Evolutionary conservation across 169 alveolate genomes (phyloP), one percentile per base, ranked within the genome.

Genomic region (Plasmodium knowlesi): DNA sequence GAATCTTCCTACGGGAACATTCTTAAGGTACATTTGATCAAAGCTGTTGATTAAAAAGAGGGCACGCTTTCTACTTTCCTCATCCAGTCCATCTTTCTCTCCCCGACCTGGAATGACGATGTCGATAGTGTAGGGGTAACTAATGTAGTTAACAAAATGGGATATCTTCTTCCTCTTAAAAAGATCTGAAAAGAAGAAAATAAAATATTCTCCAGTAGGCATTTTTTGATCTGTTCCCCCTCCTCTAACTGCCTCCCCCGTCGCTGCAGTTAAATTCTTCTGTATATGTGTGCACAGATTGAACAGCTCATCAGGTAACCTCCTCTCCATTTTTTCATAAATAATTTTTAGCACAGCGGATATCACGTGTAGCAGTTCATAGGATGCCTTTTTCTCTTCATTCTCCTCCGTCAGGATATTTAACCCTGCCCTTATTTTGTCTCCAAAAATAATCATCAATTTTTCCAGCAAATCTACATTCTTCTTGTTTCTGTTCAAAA

Each of bases 111-210:
- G 37, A 2, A 89, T 78, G 67, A 89, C 94, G 0, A 89, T 61
- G 22, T 89, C 94, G 9, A 89, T 54, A 10, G 34, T 61, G 70
- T 80, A 89, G 19, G 94, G 94, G 43, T 57, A 89, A 46, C 32
- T 16, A 39, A 67, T 43, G 82, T 46, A 89, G 34, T 89, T 89
- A 61, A 89, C 41, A 41, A 81, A 79, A 30, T 89, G 94, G 46
- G 37, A 32, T 9, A 89, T 89, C 72, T 80, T 79, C 79, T 89
- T 89, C 9, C 37, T 71, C 73, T 54, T 78, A 46, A 89, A 67
- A 25, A 89, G 32, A 70, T 89, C 85, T n/a, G 94, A 89, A 79
- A 89, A 89, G 54, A 89, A 89, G 12, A n/a, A 71, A 89, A 81
- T 67, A 67, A 73, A 89, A 25, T 80, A 32, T 14, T 89, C 74